phyloP scores from a whole-genome alignment of 2,329 filamentous ascomycete genomes.

The Geoglossum cookeanum region DNA sequence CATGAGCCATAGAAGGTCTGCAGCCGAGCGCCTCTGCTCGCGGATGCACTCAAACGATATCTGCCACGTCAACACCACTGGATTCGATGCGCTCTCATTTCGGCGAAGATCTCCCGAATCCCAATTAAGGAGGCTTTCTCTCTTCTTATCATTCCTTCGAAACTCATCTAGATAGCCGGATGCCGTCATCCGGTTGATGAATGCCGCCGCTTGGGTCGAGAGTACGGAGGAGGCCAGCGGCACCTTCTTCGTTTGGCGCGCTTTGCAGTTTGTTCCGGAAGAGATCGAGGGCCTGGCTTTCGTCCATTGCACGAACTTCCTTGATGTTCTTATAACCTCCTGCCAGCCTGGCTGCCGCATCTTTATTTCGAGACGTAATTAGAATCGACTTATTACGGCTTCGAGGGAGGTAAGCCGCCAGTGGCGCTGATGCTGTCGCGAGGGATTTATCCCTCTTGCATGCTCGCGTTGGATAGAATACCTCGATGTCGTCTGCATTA shows the following conservation, averaged over 20 bases:
- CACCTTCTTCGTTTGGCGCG: too few relatives aligned
- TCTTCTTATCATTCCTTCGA: conserved; percentile 15
- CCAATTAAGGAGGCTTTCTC: conserved; percentile 14
- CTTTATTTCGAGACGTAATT: conserved; percentile 1
- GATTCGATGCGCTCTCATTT: conserved; percentile 13
- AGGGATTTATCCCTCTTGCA: background rate
- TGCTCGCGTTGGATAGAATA: conserved; percentile 3
- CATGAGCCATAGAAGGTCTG: conserved; percentile 15
- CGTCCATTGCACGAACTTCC: too few relatives aligned
- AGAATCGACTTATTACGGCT: conserved; percentile 2
- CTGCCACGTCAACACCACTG: conserved; percentile 16
- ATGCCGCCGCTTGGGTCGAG: conserved; percentile 20
- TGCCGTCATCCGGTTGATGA: conserved; percentile 15
- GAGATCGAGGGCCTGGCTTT: too few relatives aligned
- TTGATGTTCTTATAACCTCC: too few relatives aligned
- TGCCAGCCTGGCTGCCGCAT: too few relatives aligned
- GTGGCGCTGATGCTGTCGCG: too few relatives aligned
- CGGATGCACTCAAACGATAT: conserved; percentile 18
- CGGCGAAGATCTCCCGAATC: conserved; percentile 15
- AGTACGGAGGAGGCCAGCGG: conserved; percentile 15
- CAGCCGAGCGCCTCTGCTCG: conserved; percentile 11
- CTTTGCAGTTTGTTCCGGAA: too few relatives aligned
- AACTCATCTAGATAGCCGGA: conserved; percentile 22
- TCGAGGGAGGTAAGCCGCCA: background rate
- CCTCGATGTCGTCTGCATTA: too few relatives aligned